A percentile compares a stretch with the other conserved stretches of the same genome.
Evolutionary conservation across 257 asterid species (phyloP).

Genomic region (Nicotiana tabacum): DNA sequence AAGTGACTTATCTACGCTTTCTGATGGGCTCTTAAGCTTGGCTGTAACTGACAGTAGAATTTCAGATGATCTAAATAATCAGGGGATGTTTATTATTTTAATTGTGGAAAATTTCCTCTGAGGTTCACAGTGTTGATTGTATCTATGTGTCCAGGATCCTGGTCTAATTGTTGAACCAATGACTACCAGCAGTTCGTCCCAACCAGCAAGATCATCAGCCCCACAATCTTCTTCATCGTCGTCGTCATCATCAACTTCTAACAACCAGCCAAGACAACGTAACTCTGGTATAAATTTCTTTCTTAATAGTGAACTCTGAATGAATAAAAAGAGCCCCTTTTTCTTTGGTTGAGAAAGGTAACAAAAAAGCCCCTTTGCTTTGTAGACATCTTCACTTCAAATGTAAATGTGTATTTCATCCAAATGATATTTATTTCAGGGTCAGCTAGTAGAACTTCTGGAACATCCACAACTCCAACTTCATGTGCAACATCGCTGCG

Average conservation of each 20-base stretch:
- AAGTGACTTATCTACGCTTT: not conserved
- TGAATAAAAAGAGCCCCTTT: not conserved
- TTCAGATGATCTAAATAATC: not conserved
- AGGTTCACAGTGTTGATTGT: not conserved
- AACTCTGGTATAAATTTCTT: constrained; percentile 39
- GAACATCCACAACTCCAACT: constrained; percentile 51
- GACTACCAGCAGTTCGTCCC: constrained; percentile 47
- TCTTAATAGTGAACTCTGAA: not conserved
- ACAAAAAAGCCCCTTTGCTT: not conserved
- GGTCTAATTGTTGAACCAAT: constrained; percentile 81
- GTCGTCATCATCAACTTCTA: constrained; percentile 46
- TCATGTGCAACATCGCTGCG: constrained; percentile 49
- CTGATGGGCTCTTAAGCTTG: not conserved
- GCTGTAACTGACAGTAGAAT: not conserved
- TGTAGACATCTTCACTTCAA: not conserved
- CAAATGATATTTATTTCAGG: constrained; percentile 35
- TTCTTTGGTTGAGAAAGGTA: too few species aligned
- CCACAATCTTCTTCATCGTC: constrained; percentile 45
- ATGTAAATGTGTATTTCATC: not conserved
- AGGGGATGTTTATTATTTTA: not conserved
- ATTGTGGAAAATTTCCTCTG: not conserved
- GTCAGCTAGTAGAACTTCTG: constrained; percentile 60
- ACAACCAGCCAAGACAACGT: constrained; percentile 41
- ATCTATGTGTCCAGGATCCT: constrained; percentile 46
- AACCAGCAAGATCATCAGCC: constrained; percentile 49